These are phyloP conservation scores for Ophiostoma ulmi DNA, from an alignment of 2,329 filamentous ascomycete genomes.

Conservation along the genomic window DNA sequence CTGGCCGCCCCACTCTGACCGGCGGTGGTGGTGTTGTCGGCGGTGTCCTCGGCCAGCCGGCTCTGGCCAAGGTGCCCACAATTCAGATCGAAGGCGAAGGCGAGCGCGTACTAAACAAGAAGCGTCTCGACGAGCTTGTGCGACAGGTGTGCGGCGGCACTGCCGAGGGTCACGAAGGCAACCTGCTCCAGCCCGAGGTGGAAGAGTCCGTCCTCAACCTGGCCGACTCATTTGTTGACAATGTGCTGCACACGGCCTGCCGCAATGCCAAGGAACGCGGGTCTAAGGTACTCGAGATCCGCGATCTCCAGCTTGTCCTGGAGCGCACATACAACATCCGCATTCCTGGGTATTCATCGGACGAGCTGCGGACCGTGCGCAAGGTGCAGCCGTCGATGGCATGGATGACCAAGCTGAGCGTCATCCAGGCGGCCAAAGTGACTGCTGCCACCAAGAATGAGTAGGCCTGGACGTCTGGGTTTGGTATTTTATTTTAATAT, in stretches of 20 bases:
- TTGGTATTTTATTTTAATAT: not conserved
- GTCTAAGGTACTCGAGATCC: constrained; percentile 82
- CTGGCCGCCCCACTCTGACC: constrained; percentile 74
- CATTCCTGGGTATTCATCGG: constrained; percentile 88
- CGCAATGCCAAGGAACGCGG: constrained; percentile 89
- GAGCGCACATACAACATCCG: constrained; percentile 85
- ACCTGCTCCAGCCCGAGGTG: constrained; percentile 81
- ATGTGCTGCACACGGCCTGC: constrained; percentile 79
- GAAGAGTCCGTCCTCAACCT: constrained; percentile 91
- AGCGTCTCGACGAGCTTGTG: constrained; percentile 92
- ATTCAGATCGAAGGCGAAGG: constrained; percentile 89
- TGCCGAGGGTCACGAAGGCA: constrained; percentile 65
- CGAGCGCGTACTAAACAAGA: constrained; percentile 91
- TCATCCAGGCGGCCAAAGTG: constrained; percentile 88
- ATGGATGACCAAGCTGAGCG: constrained; percentile 97
- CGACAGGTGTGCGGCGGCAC: constrained; percentile 84
- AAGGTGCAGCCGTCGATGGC: constrained; percentile 83
- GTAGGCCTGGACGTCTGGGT: not conserved
- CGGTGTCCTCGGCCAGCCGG: constrained; percentile 82
- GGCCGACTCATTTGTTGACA: constrained; percentile 92
- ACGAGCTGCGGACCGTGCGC: constrained; percentile 88
- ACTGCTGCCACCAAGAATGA: constrained; percentile 49
- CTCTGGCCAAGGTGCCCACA: constrained; percentile 71
- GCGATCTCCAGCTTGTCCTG: constrained; percentile 75
- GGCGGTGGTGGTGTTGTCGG: constrained; percentile 71